Base-by-base conservation (phyloP, 371 early-diverging fungal genomes). In the Mucor sp. region DNA sequence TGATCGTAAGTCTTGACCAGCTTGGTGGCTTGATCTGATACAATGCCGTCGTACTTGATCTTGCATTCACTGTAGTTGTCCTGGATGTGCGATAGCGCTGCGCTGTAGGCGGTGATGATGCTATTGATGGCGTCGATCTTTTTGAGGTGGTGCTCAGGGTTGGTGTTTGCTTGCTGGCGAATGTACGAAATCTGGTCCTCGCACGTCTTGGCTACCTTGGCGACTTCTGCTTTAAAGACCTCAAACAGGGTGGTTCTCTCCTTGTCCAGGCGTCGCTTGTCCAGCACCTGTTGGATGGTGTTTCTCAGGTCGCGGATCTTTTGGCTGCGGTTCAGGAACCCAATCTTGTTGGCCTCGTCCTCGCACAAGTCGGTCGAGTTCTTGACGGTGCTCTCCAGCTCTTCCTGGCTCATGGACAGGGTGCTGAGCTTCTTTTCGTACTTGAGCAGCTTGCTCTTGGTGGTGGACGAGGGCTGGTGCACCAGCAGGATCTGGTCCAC, bases 131-230 rank as follows among this genome's bases (percentile, higher is more conserved):
- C 57, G 2, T 79, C 72, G 0, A 71, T 39, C 32, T 75, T 80
- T 50, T 81, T 81, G 14, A 77, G 67, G 6, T 74, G 69, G 19
- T 76, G 60, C n/a, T 74, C 77, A 6, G 82, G 82, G 58, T 74
- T 79, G 12, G 74, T 61, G n/a, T 27, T 65, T 1, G 78, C 65
- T 60, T 79, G 82, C 48, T 81, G 82, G 55, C 70, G 71, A 19
- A 81, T 70, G 59, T 75, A 77, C 0, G 71, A 39, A 3, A 79
- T 68, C 47, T 81, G 82, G 28, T 81, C 82, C 53, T 81, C 82
- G n/a, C 79, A 77, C 0, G 69, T 23, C 12, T 65, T 67, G 30
- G 72, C 64, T 0, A 74, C 68, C 21, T 70, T 74, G 5, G 65
- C 61, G 0, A 72, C 60, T 55, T 79, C 71, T 0, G 39, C 37